Evolutionary conservation across 176 grass and related monocot species (phyloP), one percentile per base, ranked within the genome.

Genomic region (Alloteropsis semialata): DNA sequence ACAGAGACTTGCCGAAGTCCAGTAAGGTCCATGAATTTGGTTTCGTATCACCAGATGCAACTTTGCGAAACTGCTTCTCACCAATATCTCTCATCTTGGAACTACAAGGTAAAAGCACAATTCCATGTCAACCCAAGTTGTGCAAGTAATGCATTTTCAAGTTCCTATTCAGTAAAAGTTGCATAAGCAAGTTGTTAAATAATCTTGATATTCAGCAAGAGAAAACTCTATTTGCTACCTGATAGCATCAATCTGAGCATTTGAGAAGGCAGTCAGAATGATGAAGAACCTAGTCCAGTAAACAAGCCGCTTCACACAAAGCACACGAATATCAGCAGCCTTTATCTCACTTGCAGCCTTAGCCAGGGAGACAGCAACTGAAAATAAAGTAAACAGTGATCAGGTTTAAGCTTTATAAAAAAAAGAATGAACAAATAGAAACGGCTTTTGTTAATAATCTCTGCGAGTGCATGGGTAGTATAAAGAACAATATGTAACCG

Each of bases 221-320:
- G 4, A 55, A 58, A 86, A 78, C 32, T 56, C 0, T 6, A 28
- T 50, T 59, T 19, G 22, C n/a, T 79, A 98, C 96, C 93, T 92
- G 72, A 98, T 95, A 64, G 96, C 96, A 74, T 95, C 93, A 48
- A 95, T 95, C 88, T 98, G 96, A 33, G 96, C 92, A 43, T 94
- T 92, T 9, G 96, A 98, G 86, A 92, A 98, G 22, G 96, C 96
- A 59, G 96, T 98, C 67, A 89, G 86, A 43, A 98, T 98, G 69
- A 98, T 95, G 78, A 95, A 98, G 77, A 95, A 98, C 54, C 87
- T 91, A 62, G 96, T 98, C 96, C 93, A 98, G 72, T 98, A 98
- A 25, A 98, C 96, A 58, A 98, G 84, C 13, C 93, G 93, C 75
- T 93, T 95, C 57, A 93, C 96, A 56, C 89, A 93, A 30, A 98